A percentile compares a stretch with the other conserved stretches of the same genome.
phyloP scores from a whole-genome alignment of 2,329 filamentous ascomycete species.

The Alternaria triticina region DNA sequence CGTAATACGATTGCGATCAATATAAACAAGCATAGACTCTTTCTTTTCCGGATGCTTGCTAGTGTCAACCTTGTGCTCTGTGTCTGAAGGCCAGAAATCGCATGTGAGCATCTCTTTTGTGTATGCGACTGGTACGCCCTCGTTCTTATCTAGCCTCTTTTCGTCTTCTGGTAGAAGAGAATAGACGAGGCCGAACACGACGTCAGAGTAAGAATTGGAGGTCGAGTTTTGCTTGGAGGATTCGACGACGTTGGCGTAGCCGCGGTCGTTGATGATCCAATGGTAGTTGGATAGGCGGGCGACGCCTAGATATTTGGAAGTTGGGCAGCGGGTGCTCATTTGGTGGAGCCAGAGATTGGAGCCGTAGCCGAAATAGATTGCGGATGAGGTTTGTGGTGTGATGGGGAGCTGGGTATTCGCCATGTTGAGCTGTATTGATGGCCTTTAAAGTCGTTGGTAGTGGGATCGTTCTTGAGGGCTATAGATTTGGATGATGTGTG shows the following conservation, averaged over 20 bases:
- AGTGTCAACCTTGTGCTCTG: conserved; percentile 23
- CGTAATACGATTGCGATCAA: conserved; percentile 56
- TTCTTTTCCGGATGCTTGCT: conserved; percentile 21
- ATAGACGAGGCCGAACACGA: conserved; percentile 48
- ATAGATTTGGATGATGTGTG: not conserved
- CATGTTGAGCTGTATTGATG: conserved; percentile 10
- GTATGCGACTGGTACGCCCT: conserved; percentile 69
- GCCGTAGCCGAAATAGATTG: conserved; percentile 73
- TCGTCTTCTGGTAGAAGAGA: conserved; percentile 36
- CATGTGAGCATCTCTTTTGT: conserved; percentile 58
- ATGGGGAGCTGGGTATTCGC: not conserved
- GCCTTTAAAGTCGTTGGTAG: not conserved
- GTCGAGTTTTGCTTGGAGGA: not conserved
- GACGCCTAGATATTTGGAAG: conserved; percentile 62
- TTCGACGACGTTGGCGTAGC: conserved; percentile 71
- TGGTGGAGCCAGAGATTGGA: conserved; percentile 71
- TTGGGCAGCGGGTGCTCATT: conserved; percentile 67
- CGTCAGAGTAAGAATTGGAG: not conserved
- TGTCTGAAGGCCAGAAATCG: conserved; percentile 49
- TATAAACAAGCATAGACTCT: conserved; percentile 63
- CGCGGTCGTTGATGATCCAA: conserved; percentile 72
- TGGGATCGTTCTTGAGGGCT: not conserved
- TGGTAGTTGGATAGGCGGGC: conserved; percentile 63
- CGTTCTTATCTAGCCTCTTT: conserved; percentile 51
- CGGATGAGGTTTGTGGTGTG: conserved; percentile 16